Evolutionary conservation across 23 red algal species (phyloP).

Genomic region (Gracilaria domingensis): DNA sequence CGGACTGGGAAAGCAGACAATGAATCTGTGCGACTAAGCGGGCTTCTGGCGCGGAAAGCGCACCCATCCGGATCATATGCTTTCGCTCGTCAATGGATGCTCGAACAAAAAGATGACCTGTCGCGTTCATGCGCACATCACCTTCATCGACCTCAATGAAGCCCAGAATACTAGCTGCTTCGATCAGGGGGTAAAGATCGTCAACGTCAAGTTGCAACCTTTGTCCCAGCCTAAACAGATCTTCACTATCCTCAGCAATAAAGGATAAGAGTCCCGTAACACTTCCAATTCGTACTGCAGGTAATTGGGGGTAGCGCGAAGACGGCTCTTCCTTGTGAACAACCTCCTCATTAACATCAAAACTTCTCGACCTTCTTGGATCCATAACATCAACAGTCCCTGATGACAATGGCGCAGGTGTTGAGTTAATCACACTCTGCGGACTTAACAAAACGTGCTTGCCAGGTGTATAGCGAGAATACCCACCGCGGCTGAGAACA

Average conservation of each 20-base stretch:
- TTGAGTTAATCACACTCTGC: neutral
- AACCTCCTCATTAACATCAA: constrained; percentile 9
- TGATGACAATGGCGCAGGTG: neutral
- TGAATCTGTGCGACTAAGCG: constrained; percentile 88
- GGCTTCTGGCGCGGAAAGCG: constrained; percentile 65
- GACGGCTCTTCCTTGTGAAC: neutral
- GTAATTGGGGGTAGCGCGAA: constrained; percentile 80
- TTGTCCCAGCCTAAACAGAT: constrained; percentile 91
- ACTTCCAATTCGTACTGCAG: constrained; percentile 94
- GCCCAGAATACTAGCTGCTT: constrained; percentile 92
- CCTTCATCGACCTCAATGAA: constrained; percentile 85
- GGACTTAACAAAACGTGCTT: constrained; percentile 19
- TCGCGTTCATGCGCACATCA: constrained; percentile 80
- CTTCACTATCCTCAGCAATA: constrained; percentile 76
- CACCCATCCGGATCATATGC: constrained; percentile 80
- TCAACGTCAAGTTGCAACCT: constrained; percentile 98
- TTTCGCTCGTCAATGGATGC: constrained; percentile 96
- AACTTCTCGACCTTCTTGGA: neutral
- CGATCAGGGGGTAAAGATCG: constrained; percentile 95
- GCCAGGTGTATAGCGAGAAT: constrained; percentile 1
- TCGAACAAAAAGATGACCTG: constrained; percentile 75
- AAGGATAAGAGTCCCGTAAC: constrained; percentile 94
- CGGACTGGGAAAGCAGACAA: constrained; percentile 75
- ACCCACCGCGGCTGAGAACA: constrained; percentile 37
- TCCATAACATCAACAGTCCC: neutral